phyloP scores from a whole-genome alignment of 805 yeast species.

The Phaffomyces opuntiae region DNA sequence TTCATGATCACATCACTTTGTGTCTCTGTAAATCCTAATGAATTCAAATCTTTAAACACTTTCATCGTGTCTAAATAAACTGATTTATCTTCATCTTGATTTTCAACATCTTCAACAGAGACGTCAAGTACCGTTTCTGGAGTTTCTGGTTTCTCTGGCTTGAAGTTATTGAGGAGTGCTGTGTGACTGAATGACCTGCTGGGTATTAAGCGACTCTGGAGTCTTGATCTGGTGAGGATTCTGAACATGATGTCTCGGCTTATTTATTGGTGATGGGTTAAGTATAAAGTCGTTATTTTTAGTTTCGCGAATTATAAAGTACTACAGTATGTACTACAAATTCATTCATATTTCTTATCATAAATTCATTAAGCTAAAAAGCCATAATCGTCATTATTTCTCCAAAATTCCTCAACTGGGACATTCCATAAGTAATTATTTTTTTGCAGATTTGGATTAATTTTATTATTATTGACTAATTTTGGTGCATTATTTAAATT shows the following conservation, averaged over 20 bases:
- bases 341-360: not conserved
- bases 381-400: slow-evolving; percentile 41
- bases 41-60: slow-evolving; percentile 44
- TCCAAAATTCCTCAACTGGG: slow-evolving; percentile 42
- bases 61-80: slow-evolving; percentile 52
- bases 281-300: not conserved
- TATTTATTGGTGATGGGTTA: no score
- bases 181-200: no score
- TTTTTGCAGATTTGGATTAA: not conserved
- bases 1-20: slow-evolving; percentile 58
- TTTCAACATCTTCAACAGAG: not conserved
- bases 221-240: no score
- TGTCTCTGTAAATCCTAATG: slow-evolving; percentile 50
- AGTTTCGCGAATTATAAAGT: no score
- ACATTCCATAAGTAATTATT: slow-evolving; percentile 21
- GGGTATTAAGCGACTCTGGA: no score
- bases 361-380: slow-evolving; percentile 29
- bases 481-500: slow-evolving; percentile 4
- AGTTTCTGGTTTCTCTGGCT: not conserved
- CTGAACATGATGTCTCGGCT: no score
- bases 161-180: not conserved
- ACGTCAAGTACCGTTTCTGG: slow-evolving; percentile 2
- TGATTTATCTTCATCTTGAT: not conserved
- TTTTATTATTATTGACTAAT: not conserved
- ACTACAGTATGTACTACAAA: not conserved